Base-by-base conservation (phyloP, 441 rosid species). In the Corymbia calophylla region DNA sequence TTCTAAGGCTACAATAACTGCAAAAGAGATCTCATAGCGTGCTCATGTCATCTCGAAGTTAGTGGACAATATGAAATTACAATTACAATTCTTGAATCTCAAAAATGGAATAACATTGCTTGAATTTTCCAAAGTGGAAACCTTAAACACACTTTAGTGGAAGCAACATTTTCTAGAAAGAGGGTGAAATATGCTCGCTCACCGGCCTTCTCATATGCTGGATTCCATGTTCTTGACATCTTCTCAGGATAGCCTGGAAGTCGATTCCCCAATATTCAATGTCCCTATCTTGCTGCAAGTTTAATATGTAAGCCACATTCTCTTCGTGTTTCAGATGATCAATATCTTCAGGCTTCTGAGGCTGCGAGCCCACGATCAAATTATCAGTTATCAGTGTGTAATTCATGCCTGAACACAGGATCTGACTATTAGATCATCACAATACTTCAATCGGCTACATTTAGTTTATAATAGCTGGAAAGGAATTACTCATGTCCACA, bases 321-420 rank as follows among this genome's bases (percentile, higher is more conserved):
- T 97, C 96, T 91, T 95, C 92, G 44, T 93, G 88, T 90, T 94
- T 97, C 91, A 97, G 92, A 92, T 96, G 98, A 89, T 94, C 96
- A 86, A 97, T 93, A 84, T 97, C 99, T 93, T 95, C 96, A 2
- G 97, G 96, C 86, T 95, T 97, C 93, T 95, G 98, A 35, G 99
- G 99, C 93, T 97, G 99, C 6, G 97, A 97, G 17, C 98, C 99
- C 93, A 97, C 99, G 7, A 97, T 97, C 93, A 97, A 92, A 91
- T 93, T 91, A 56, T 96, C 94, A 47, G 95, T 95, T 94, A 97
- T 94, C 93, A 94, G 91, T 21, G 95, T 93, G 94, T 97, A 97
- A 94, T 97, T 97, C 99, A 97, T 96, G 90, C 99, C 99, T 97
- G 92, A 89, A 93, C 89, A 90, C 88, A 91, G 84, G 25, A 87